Conservation (phyloP, 805 yeast species). For the Torulaspora indica region DNA sequence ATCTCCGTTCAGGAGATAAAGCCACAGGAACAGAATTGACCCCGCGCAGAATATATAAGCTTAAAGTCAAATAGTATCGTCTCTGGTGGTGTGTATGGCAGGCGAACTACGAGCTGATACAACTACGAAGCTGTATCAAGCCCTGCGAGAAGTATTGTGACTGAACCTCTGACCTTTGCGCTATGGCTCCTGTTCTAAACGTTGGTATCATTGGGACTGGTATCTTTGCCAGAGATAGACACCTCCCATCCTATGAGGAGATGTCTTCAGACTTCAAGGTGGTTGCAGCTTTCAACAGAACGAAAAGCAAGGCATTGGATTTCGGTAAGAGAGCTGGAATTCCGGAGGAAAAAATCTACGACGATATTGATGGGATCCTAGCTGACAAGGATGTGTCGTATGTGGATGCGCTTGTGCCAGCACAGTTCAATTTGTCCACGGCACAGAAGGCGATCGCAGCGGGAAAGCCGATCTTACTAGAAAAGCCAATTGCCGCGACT, state of each 20-base stretch:
- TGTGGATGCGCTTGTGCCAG: conserved; percentile 87
- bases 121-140: too few species aligned
- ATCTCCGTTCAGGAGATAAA: conserved; percentile 2
- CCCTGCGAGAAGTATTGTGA: too few species aligned
- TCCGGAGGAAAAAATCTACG: conserved; percentile 48
- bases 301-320: conserved; percentile 72
- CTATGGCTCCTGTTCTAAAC: conserved; percentile 38
- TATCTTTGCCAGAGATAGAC: conserved; percentile 81
- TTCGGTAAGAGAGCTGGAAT: conserved; percentile 66
- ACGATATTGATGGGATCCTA: conserved; percentile 59
- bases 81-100: too few species aligned
- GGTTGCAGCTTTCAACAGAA: conserved; percentile 75
- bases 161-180: too few species aligned
- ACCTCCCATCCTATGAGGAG: conserved; percentile 65
- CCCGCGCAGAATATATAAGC: not conserved
- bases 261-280: conserved; percentile 50
- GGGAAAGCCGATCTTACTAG: conserved; percentile 75
- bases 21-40: not conserved
- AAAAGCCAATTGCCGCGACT: conserved; percentile 90
- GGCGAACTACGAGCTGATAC: too few species aligned
- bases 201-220: conserved; percentile 77
- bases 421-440: conserved; percentile 64
- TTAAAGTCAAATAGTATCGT: too few species aligned
- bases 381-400: conserved; percentile 64
- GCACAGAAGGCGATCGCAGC: conserved; percentile 66